A percentile compares a stretch with the other conserved stretches of the same genome.
These are phyloP conservation scores for Solanum hybrid DNA, from an alignment of 305 asterid species.

Conservation along the genomic window DNA sequence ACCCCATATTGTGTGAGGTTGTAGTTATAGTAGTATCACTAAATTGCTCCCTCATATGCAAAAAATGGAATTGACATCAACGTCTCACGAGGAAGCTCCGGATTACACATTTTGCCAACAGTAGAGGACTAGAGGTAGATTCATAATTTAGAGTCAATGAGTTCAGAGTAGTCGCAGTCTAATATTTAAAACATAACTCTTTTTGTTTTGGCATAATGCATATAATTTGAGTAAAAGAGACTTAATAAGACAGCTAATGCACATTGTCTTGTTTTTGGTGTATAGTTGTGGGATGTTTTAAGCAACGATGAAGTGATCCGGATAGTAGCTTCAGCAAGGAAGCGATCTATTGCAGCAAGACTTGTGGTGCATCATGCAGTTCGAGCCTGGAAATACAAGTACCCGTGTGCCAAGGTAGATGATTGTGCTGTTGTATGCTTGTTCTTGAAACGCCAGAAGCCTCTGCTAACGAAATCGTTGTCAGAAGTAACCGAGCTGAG, in stretches of 20 bases:
- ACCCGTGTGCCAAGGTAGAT: constrained; percentile 27
- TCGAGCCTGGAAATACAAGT: constrained; percentile 31
- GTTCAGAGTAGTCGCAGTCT: not conserved
- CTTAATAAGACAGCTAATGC: not conserved
- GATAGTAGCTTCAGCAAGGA: constrained; percentile 29
- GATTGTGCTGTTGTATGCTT: constrained; percentile 29
- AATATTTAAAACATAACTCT: not conserved
- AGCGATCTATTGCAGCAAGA: constrained; percentile 29
- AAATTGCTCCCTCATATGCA: not conserved
- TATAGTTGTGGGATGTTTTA: constrained; percentile 34
- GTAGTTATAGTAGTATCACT: not conserved
- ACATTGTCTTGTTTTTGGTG: not conserved
- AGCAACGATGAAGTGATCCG: constrained; percentile 26
- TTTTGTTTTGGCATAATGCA: not conserved
- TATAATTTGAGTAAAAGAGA: not conserved
- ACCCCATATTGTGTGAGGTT: not conserved
- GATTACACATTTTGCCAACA: not conserved
- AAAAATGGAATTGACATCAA: not conserved
- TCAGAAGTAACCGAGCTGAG: constrained; percentile 26
- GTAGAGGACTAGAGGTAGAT: not conserved
- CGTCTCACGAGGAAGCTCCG: not conserved
- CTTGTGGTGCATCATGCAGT: constrained; percentile 24
- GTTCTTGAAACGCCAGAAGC: constrained; percentile 26
- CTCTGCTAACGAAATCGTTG: constrained; percentile 20
- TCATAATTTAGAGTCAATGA: not conserved